Conservation (phyloP, 805 yeast genomes). For the Saccharomyces jurei region DNA sequence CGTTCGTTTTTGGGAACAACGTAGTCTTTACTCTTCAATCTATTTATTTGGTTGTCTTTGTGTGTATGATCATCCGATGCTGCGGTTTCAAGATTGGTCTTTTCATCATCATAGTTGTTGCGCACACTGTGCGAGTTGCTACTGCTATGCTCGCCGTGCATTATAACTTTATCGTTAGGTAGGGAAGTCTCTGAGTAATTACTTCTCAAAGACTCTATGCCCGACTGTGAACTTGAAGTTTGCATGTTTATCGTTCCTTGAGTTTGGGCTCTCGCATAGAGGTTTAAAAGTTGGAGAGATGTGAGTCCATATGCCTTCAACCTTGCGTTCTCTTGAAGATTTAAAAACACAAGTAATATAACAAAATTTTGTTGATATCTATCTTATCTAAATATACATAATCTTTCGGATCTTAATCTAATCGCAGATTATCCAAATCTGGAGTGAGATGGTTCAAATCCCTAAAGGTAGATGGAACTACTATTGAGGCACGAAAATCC, state of each 20-base stretch:
- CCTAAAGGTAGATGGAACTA: not conserved
- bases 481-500: not conserved
- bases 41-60: not conserved
- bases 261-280: not conserved
- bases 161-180: not conserved
- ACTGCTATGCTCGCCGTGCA: not conserved
- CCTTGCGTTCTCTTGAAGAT: not conserved
- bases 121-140: not conserved
- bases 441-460: not conserved
- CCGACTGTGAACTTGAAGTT: not conserved
- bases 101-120: not conserved
- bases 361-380: not conserved
- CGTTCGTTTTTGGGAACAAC: conserved; percentile 32
- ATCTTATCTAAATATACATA: not conserved
- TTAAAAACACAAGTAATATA: not conserved
- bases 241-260: not conserved
- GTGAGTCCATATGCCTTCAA: not conserved
- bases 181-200: not conserved
- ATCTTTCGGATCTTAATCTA: not conserved
- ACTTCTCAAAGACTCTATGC: not conserved
- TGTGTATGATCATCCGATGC: not conserved
- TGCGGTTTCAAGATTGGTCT: not conserved
- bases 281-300: not conserved
- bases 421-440: not conserved
- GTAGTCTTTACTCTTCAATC: conserved; percentile 11